phyloP scores from a whole-genome alignment of 2,329 filamentous ascomycete species.

The Microcera coccophila region DNA sequence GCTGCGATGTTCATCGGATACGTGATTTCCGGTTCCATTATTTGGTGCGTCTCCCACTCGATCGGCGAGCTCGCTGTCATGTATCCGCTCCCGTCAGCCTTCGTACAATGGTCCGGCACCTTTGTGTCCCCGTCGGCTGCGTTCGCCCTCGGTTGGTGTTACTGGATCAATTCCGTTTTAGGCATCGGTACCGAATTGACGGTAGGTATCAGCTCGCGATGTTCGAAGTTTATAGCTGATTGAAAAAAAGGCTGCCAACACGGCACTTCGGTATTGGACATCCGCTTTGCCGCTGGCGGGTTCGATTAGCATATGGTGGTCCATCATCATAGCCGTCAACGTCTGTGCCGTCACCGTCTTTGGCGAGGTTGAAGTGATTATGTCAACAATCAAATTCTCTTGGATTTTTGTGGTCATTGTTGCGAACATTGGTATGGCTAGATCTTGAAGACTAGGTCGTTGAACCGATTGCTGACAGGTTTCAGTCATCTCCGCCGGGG shows the following conservation, averaged over 20 bases:
- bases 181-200: conserved; percentile 43
- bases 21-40: conserved; percentile 42
- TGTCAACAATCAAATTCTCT: conserved; percentile 42
- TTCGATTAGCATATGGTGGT: conserved; percentile 43
- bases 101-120: conserved; percentile 44
- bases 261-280: conserved; percentile 43
- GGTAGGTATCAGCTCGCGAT: conserved; percentile 39
- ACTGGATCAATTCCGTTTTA: conserved; percentile 43
- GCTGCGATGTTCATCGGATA: conserved; percentile 44
- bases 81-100: conserved; percentile 44
- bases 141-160: conserved; percentile 46
- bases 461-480: no score
- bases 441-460: no score
- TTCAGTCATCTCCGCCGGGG: conserved; percentile 44
- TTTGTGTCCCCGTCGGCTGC: conserved; percentile 41
- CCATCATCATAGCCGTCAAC: conserved; percentile 38
- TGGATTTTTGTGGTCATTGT: conserved; percentile 43
- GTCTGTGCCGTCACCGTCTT: conserved; percentile 41
- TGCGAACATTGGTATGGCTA: no score
- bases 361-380: conserved; percentile 43
- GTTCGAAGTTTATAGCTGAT: no score
- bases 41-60: conserved; percentile 44
- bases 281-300: conserved; percentile 38
- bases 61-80: conserved; percentile 45
- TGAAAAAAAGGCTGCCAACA: no score